Conservation (phyloP, 441 rosid genomes). For the Capsella rubella region DNA sequence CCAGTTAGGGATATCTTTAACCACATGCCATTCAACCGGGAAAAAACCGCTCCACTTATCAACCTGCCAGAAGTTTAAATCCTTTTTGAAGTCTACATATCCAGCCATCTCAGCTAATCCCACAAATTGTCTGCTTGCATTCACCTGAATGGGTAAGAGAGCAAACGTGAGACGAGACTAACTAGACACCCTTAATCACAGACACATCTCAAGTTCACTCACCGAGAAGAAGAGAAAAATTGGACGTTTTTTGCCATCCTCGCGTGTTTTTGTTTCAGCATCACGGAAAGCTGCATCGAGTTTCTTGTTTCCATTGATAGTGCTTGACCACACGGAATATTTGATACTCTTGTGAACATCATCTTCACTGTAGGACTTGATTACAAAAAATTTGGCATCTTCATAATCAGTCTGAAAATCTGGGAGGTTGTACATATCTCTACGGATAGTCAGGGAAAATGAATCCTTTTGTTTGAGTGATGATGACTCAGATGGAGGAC, state of each 20-base stretch:
- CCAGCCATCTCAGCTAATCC: conserved; percentile 80
- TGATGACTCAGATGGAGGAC: conserved; percentile 43
- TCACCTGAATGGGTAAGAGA: conserved; percentile 51
- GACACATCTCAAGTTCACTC: conserved; percentile 52
- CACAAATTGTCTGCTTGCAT: conserved; percentile 71
- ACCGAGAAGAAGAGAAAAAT: conserved; percentile 70
- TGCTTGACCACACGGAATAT: conserved; percentile 73
- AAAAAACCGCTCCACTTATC: conserved; percentile 73
- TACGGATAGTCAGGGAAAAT: conserved; percentile 43
- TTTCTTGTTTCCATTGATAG: conserved; percentile 61
- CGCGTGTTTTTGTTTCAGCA: conserved; percentile 49
- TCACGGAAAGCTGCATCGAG: conserved; percentile 62
- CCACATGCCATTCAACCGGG: conserved; percentile 65
- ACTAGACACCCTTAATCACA: not conserved
- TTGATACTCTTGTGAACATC: conserved; percentile 69
- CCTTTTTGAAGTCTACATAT: conserved; percentile 61
- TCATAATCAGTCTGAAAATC: conserved; percentile 55
- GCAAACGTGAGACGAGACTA: conserved; percentile 12
- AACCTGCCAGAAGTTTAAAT: conserved; percentile 68
- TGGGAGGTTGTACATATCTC: conserved; percentile 53
- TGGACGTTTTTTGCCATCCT: conserved; percentile 55
- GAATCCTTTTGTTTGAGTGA: conserved; percentile 49
- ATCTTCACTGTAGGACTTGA: conserved; percentile 73
- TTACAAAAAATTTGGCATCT: conserved; percentile 62
- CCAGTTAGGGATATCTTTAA: conserved; percentile 64